Evolutionary conservation across 164 flowering plant species (phyloP).

Genomic region (Sextonia rubra): DNA sequence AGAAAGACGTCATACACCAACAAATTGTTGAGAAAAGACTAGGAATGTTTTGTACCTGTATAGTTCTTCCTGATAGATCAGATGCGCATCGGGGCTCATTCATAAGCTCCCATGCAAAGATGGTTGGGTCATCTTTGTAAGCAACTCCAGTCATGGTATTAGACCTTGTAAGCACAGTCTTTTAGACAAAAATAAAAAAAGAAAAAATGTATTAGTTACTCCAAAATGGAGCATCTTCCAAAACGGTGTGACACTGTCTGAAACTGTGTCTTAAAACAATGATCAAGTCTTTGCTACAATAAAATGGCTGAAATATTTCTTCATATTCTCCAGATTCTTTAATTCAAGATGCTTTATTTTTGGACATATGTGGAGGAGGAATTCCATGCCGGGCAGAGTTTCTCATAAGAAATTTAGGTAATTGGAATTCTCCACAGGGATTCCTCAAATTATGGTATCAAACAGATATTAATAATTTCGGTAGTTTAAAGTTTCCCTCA

Average conservation of each 20-base stretch:
- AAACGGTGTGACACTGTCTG: too few species aligned
- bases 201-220: neutral
- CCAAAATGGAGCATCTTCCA: neutral
- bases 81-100: constrained; percentile 74
- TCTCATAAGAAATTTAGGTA: too few species aligned
- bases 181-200: neutral
- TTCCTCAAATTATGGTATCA: too few species aligned
- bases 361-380: too few species aligned
- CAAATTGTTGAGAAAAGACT: neutral
- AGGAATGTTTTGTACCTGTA: constrained; percentile 38
- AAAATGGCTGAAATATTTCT: neutral
- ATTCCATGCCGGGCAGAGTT: too few species aligned
- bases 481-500: neutral
- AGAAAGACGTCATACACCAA: neutral
- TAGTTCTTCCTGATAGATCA: constrained; percentile 51
- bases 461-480: too few species aligned
- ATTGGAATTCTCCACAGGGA: too few species aligned
- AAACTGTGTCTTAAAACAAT: neutral
- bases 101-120: constrained; percentile 93
- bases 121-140: constrained; percentile 79
- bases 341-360: too few species aligned
- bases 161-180: constrained; percentile 62
- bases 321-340: too few species aligned
- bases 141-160: constrained; percentile 61
- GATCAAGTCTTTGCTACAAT: neutral